Evolutionary conservation across 2,329 filamentous ascomycete species (phyloP).

Genomic region (Curvularia eragrostidis): DNA sequence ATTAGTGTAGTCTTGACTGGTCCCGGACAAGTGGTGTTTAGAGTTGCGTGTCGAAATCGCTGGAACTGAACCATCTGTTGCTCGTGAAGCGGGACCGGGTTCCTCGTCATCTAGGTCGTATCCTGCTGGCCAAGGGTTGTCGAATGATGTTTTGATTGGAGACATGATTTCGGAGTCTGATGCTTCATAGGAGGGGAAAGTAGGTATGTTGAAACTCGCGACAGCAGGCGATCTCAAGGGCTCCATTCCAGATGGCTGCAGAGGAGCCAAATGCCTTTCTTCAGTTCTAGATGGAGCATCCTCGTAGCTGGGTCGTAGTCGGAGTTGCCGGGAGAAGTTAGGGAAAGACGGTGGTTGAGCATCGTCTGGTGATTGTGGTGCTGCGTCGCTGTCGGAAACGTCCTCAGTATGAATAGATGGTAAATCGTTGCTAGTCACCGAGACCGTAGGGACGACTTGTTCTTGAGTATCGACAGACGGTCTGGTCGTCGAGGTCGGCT

Average conservation of each 20-base stretch:
- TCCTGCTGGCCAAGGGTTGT: constrained; percentile 39
- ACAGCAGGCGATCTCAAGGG: constrained; percentile 40
- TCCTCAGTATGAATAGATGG: constrained; percentile 13
- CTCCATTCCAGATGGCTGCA: constrained; percentile 31
- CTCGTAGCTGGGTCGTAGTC: constrained; percentile 31
- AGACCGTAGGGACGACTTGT: constrained; percentile 47
- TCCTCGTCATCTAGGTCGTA: constrained; percentile 29
- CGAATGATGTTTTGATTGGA: constrained; percentile 41
- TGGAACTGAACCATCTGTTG: constrained; percentile 18
- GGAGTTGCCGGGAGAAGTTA: constrained; percentile 51
- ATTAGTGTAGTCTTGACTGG: constrained; percentile 14
- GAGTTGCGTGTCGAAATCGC: constrained; percentile 35
- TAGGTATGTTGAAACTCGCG: constrained; percentile 21
- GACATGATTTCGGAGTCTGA: constrained; percentile 34
- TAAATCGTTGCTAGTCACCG: constrained; percentile 38
- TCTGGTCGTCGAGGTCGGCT: constrained; percentile 35
- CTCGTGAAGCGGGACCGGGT: constrained; percentile 17
- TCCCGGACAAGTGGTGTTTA: constrained; percentile 28
- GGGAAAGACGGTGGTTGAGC: constrained; percentile 34
- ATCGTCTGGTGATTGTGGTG: constrained; percentile 19
- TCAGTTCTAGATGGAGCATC: constrained; percentile 17
- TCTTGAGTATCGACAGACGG: constrained; percentile 50
- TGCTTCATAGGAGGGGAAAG: constrained; percentile 24
- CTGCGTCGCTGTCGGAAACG: constrained; percentile 17
- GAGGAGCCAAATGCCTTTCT: constrained; percentile 25